Evolutionary conservation across 805 yeast species (phyloP), one percentile per base, ranked within the genome.

Genomic region (Spencermartinsiella europaea): DNA sequence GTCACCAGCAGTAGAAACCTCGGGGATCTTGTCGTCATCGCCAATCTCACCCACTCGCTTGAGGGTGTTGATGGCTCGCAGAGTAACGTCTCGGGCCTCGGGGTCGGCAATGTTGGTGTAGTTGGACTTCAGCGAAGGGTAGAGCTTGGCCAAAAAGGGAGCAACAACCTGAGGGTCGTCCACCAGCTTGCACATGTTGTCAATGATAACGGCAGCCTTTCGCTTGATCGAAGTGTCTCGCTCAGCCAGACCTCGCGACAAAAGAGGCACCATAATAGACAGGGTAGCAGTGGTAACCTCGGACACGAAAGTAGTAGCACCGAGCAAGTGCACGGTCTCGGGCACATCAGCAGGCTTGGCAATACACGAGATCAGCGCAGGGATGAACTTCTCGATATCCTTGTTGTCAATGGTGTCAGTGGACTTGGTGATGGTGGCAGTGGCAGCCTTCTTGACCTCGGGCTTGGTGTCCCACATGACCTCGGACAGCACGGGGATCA

Each of bases 381-480:
- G 99, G 73, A 93, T 91, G 79, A 93, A 93, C 80, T 91, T 88
- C 75, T 88, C 96, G 70, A 93, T 95, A 90, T 93, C 99, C 84
- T 91, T 93, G 93, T 93, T 93, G 73, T 91, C 95, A 62, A 93
- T 91, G 67, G 98, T 89, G 73, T 90, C 93, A 64, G 99, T 93
- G 61, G 95, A 83, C 75, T 88, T 87, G 73, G 90, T 79, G 81
- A 93, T 89, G 72, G 98, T 88, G 65, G 82, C 83, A 62, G 93
- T 85, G 57, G 99, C 98, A 70, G 95, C 95, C 61, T 77, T 80
- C 84, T 93, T 93, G 69, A 93, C 99, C 68, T 93, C 98, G 74
- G 80, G 78, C 83, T 93, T 93, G 75, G 99, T 93, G 76, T 93
- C 99, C 99, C 99, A 93, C 98, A 93, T 93, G 65, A 97, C 88